Evolutionary conservation across 495 filamentous ascomycete species (phyloP), one percentile per base, ranked within the genome.

Genomic region (Neurospora sublineolata): DNA sequence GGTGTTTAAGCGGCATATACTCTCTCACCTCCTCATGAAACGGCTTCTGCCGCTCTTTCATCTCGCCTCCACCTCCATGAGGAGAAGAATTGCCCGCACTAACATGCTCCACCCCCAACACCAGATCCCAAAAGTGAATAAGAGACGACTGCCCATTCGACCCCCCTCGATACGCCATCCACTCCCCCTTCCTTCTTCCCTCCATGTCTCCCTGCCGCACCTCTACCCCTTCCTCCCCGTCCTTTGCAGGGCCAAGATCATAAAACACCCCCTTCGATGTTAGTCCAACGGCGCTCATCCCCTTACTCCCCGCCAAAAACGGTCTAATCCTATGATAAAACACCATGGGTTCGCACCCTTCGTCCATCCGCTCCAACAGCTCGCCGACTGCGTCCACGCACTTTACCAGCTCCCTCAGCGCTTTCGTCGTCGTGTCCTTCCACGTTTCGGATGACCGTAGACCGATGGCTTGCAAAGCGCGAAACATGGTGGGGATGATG

Each of bases 131-230:
- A 82, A 97, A 95, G 78, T 97, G 94, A 72, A 99, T 93, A 20
- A 98, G 81, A 6, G 93, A 97, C 82, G 92, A 95, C 81, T 99
- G 95, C 0, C 94, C 95, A 76, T 98, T 98, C 79, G 92, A 96
- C 1, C 96, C 96, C 37, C 95, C 95, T 42, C 91, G 88, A 74
- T 92, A 93, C 77, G 96, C 90, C 52, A 90, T 86, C 78, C 92
- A 97, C 3, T 85, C 79, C 3, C 89, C 87, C 8, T 83, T 82
- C 37, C 88, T 60, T 5, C 0, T 60, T 3, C n/a, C n/a, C n/a
- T n/a, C n/a, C n/a, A n/a, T n/a, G n/a, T 18, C 0, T 16, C 52
- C 52, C 2, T 18, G 23, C 2, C 33, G 27, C 23, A 8, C 27
- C 12, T 30, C 52, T 30, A 30, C 87, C 72, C 97, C 93, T 76